Conservation (phyloP, 768 basidiomycete genomes). For the Aureoboletus auriporus region DNA sequence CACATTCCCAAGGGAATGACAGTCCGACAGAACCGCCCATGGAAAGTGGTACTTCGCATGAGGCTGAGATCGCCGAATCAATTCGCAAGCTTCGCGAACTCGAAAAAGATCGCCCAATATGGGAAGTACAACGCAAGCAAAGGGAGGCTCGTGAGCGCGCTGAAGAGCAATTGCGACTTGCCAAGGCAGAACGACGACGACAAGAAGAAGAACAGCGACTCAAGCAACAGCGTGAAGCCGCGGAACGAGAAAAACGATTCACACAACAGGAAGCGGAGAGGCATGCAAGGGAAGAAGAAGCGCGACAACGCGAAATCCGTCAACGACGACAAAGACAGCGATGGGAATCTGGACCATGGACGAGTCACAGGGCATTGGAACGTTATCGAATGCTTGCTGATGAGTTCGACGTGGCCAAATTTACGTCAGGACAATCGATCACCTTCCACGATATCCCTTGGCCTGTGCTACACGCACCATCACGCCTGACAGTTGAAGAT, state of each 20-base stretch:
- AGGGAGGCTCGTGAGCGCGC: conserved; percentile 40
- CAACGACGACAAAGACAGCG: conserved; percentile 47
- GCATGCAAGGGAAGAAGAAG: conserved; percentile 31
- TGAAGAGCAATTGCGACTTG: conserved; percentile 39
- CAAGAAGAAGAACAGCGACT: conserved; percentile 30
- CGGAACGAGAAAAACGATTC: conserved; percentile 20
- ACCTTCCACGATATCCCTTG: conserved; percentile 66
- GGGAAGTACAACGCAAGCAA: conserved; percentile 51
- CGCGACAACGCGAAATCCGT: conserved; percentile 37
- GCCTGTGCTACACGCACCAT: conserved; percentile 62
- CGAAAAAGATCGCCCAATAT: conserved; percentile 57
- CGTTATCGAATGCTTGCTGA: conserved; percentile 59
- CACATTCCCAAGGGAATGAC: conserved; percentile 2
- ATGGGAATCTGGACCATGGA: conserved; percentile 65
- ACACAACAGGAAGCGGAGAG: conserved; percentile 27
- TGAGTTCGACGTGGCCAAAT: conserved; percentile 60
- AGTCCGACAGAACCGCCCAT: neutral
- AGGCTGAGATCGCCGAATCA: conserved; percentile 54
- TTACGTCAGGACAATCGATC: conserved; percentile 49
- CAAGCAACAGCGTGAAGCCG: conserved; percentile 22
- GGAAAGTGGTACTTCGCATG: conserved; percentile 38
- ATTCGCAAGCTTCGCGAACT: conserved; percentile 65
- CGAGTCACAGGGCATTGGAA: conserved; percentile 61
- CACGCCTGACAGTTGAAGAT: conserved; percentile 53
- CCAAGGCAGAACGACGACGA: conserved; percentile 31